Conservation (phyloP, 805 yeast species). For the Barnettozyma sp. region DNA sequence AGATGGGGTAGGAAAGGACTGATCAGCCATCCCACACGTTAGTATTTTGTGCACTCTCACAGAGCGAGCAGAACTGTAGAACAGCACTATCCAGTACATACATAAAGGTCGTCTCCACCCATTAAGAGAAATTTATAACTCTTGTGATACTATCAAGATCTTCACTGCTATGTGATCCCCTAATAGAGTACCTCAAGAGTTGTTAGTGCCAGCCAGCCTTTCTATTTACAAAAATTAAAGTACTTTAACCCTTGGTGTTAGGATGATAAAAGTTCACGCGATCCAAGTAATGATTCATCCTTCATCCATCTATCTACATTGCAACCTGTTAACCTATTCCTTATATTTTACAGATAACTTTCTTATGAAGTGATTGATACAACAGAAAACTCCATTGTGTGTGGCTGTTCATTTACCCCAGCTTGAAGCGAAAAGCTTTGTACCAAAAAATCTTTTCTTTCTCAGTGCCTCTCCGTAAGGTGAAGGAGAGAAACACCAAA, state of each 20-base stretch:
- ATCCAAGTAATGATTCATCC: no score
- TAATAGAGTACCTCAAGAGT: no score
- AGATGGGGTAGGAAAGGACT: constrained; percentile 27
- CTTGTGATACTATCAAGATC: no score
- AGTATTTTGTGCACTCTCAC: no score
- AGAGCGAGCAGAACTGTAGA: no score
- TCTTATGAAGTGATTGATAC: constrained; percentile 9
- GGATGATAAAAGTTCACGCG: no score
- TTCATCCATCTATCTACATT: background rate
- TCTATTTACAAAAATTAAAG: no score
- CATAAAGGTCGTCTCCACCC: constrained; percentile 26
- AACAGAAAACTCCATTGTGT: constrained; percentile 7
- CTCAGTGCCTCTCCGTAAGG: constrained; percentile 6
- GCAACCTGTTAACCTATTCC: background rate
- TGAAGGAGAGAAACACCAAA: constrained; percentile 9
- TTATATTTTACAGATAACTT: constrained; percentile 12
- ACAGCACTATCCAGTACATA: background rate
- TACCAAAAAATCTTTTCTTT: constrained; percentile 5
- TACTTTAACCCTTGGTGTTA: no score
- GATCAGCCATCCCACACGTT: no score
- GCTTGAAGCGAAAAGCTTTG: constrained; percentile 9
- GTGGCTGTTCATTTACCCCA: no score
- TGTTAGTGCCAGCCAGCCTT: background rate
- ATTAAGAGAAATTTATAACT: no score
- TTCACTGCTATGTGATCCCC: background rate